These are phyloP conservation scores for Xylariaceae sp. DNA, from an alignment of 2,329 filamentous ascomycete genomes.

Conservation along the genomic window DNA sequence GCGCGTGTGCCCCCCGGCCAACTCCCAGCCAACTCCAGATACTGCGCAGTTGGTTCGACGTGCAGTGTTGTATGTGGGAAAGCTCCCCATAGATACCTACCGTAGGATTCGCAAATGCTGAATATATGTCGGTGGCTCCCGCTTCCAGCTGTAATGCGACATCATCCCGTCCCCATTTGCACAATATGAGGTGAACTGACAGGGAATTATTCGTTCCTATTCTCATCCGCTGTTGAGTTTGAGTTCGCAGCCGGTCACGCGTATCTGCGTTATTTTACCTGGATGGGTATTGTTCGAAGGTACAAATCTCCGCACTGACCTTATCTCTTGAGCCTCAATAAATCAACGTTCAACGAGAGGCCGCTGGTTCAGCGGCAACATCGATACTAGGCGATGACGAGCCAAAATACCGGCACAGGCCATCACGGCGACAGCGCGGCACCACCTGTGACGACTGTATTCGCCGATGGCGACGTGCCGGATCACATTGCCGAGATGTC, in stretches of 20 bases:
- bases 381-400: slow-evolving; percentile 27
- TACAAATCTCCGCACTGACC: background rate
- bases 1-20: too few species aligned
- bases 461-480: slow-evolving; percentile 25
- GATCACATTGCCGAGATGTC: slow-evolving; percentile 29
- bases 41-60: too few species aligned
- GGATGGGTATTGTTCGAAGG: background rate
- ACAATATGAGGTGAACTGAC: background rate
- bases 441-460: slow-evolving; percentile 27
- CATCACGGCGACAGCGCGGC: slow-evolving; percentile 4
- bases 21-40: too few species aligned
- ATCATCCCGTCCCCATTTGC: background rate
- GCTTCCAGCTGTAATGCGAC: too few species aligned
- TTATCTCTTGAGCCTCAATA: background rate
- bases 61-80: too few species aligned
- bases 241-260: background rate
- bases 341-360: background rate
- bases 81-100: too few species aligned
- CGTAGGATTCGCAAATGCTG: too few species aligned
- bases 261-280: background rate
- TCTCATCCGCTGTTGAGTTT: background rate
- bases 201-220: background rate
- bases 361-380: background rate
- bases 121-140: too few species aligned
- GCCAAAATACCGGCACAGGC: slow-evolving; percentile 14